Conservation (phyloP, 768 basidiomycete genomes). For the Termitomyces heimii region DNA sequence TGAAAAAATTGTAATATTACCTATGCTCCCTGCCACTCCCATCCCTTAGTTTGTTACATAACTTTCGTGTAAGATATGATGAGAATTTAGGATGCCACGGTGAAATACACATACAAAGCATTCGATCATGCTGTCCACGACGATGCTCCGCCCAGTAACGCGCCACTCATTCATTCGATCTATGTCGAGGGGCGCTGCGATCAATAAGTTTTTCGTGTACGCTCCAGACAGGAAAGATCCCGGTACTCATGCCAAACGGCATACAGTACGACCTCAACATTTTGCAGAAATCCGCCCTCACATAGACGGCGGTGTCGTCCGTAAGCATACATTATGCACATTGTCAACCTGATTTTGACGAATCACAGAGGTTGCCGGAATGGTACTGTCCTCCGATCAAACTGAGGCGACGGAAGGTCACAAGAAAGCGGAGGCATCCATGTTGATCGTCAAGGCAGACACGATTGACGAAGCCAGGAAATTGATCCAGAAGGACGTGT, state of each 20-base stretch:
- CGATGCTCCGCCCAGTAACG: background rate
- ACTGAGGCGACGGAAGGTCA: slow-evolving; percentile 23
- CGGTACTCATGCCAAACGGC: slow-evolving; percentile 34
- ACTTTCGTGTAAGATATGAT: background rate
- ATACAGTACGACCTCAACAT: slow-evolving; percentile 41
- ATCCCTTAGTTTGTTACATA: background rate
- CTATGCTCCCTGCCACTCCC: slow-evolving; percentile 31
- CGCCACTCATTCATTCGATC: background rate
- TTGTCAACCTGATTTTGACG: background rate
- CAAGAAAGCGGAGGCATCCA: slow-evolving; percentile 44
- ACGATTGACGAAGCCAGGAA: slow-evolving; percentile 35
- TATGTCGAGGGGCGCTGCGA: slow-evolving; percentile 4
- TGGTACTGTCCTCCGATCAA: slow-evolving; percentile 41
- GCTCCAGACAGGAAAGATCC: slow-evolving; percentile 49
- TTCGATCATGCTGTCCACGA: slow-evolving; percentile 1
- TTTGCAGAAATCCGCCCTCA: slow-evolving; percentile 29
- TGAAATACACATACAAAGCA: background rate
- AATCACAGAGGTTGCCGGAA: slow-evolving; percentile 41
- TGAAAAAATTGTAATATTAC: slow-evolving; percentile 44
- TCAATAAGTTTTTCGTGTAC: slow-evolving; percentile 42
- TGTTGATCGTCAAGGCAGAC: slow-evolving; percentile 45
- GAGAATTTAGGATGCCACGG: background rate
- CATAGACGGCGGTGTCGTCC: slow-evolving; percentile 34
- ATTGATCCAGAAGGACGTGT: slow-evolving; percentile 28
- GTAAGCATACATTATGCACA: slow-evolving; percentile 22